Base-by-base conservation (phyloP, 352 stramenopile species). In the Globisporangium emineosum region DNA sequence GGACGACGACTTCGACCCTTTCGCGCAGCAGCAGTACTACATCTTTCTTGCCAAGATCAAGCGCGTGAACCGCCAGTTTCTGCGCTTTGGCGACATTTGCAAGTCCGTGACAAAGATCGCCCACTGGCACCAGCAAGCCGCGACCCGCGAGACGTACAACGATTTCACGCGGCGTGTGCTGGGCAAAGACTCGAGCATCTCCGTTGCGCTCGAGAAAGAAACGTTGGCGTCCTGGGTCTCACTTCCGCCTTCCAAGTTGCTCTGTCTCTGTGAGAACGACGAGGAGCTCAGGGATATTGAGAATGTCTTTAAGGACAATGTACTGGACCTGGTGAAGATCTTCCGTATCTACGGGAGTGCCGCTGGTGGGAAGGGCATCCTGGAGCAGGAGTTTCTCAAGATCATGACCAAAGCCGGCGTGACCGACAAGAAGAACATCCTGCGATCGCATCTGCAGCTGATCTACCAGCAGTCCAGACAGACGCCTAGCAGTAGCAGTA, bases 381-480 rank as follows among this genome's bases (percentile, higher is more conserved):
- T 89, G 8, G 85, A 93, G 60, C 85, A 93, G 35, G 82, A 93
- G 25, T 93, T 93, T 54, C 77, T 91, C 32, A 91, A 93, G 64
- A 71, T 93, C 25, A 91, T 93, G 79, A 90, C 82, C 0, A 83
- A 89, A 51, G 78, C 79, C 0, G 81, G 85, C 8, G 72, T 91
- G 49, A 90, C 83, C 8, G 81, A 91, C 66, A 91, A 90, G 73
- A 91, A 91, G 42, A 88, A 90, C 54, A 93, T 93, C 33, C 60
- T 90, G 30, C 60, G 82, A n/a, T 88, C 80, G 1, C 73, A 89
- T 49, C 64, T 93, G 3, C 82, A 91, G 60, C 8, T 83, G 5
- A 87, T 91, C n/a, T 90, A 91, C 58, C 85, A 91, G 45, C 82
- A 91, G 72, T 81, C 75, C 17, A 49, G 77, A 3, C 77, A 85